phyloP scores from a whole-genome alignment of 2,329 filamentous ascomycete species.

The Dactylellina drechsleri region DNA sequence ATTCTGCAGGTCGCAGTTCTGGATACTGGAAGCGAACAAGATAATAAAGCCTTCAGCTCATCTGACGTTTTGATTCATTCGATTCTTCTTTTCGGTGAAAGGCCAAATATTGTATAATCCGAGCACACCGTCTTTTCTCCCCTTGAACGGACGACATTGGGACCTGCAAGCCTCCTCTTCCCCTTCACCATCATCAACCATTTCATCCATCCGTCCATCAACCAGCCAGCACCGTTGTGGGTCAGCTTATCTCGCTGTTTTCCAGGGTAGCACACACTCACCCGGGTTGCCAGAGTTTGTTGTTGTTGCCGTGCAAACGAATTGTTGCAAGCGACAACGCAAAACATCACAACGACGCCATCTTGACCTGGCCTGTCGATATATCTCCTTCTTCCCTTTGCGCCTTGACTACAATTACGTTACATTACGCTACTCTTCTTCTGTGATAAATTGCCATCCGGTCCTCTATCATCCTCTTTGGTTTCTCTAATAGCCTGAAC shows the following conservation, averaged over 20 bases:
- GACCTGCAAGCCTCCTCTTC: slow-evolving; percentile 6
- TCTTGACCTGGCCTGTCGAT: slow-evolving; percentile 22
- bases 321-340: slow-evolving; percentile 35
- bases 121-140: not conserved
- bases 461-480: slow-evolving; percentile 12
- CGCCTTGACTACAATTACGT: slow-evolving; percentile 5
- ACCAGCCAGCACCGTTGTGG: slow-evolving; percentile 5
- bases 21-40: slow-evolving; percentile 9
- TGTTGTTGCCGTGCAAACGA: too few species aligned
- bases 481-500: slow-evolving; percentile 32
- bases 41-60: not conserved
- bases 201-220: too few species aligned
- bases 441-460: slow-evolving; percentile 2
- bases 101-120: slow-evolving; percentile 9
- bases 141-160: slow-evolving; percentile 13
- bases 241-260: slow-evolving; percentile 41
- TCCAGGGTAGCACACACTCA: not conserved
- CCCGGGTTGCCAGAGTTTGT: slow-evolving; percentile 7
- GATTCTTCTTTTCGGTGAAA: not conserved
- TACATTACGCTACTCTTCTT: slow-evolving; percentile 6
- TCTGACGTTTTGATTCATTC: not conserved
- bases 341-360: slow-evolving; percentile 16
- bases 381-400: not conserved
- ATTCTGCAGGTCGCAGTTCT: slow-evolving; percentile 27
- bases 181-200: too few species aligned